Conservation (phyloP, 805 yeast genomes). For the Saitoella complicata region DNA sequence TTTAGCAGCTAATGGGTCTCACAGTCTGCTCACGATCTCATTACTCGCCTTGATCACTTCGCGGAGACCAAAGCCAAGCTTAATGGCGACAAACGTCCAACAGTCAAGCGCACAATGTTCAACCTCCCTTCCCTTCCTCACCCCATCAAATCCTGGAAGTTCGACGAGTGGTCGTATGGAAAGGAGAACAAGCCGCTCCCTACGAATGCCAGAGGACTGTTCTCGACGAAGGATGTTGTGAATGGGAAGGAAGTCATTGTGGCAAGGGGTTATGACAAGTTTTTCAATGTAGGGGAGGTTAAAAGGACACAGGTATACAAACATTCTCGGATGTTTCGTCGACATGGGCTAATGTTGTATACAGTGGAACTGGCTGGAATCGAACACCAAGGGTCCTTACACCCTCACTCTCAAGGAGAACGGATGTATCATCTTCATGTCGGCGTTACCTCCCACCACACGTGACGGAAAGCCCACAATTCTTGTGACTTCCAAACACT, state of each 20-base stretch:
- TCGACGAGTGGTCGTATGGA: too few relatives aligned
- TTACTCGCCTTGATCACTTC: too few relatives aligned
- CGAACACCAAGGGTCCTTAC: constrained; percentile 56
- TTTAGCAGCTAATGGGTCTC: too few relatives aligned
- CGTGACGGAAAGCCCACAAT: constrained; percentile 41
- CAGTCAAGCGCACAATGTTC: too few relatives aligned
- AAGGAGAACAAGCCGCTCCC: constrained; percentile 30
- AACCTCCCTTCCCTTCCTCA: too few relatives aligned
- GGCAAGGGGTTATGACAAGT: constrained; percentile 85
- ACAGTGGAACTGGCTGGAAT: constrained; percentile 27
- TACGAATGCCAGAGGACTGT: constrained; percentile 68
- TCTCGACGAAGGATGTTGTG: constrained; percentile 25
- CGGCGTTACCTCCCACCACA: constrained; percentile 36
- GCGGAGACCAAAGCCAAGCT: too few relatives aligned
- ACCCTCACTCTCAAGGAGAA: constrained; percentile 72
- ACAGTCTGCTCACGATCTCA: too few relatives aligned
- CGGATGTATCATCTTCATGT: constrained; percentile 77
- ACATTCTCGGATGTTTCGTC: neutral
- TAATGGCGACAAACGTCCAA: too few relatives aligned
- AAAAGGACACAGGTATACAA: constrained; percentile 27
- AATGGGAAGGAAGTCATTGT: constrained; percentile 30
- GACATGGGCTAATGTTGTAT: neutral
- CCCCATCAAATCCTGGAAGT: too few relatives aligned
- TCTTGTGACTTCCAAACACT: constrained; percentile 80
- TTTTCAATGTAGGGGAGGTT: constrained; percentile 67